These are phyloP conservation scores for Glycine tomentella DNA, from an alignment of 306 rosid genomes.

Conservation along the genomic window DNA sequence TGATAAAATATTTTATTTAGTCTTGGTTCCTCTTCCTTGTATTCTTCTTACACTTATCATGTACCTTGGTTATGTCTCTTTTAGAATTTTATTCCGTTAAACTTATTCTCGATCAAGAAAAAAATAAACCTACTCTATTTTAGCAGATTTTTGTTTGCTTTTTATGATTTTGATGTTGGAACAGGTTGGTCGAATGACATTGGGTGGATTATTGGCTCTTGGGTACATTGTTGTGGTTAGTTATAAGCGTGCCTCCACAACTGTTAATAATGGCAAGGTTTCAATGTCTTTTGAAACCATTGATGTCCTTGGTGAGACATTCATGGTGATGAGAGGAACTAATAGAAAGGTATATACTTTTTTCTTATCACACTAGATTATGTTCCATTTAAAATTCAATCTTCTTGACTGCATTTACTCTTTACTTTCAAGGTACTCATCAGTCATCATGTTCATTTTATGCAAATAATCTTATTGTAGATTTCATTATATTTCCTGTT, in stretches of 20 bases:
- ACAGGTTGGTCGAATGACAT: conserved; percentile 98
- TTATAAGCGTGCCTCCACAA: conserved; percentile 87
- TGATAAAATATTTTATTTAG: conserved; percentile 34
- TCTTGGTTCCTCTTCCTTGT: conserved; percentile 19
- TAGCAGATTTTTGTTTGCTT: neutral
- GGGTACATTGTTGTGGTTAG: conserved; percentile 93
- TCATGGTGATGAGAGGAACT: conserved; percentile 96
- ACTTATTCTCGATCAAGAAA: conserved; percentile 28
- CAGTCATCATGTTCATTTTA: conserved; percentile 11
- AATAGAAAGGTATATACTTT: conserved; percentile 78
- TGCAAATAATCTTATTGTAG: conserved; percentile 16
- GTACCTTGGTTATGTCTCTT: conserved; percentile 15
- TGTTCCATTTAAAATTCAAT: conserved; percentile 30
- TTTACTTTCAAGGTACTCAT: conserved; percentile 15
- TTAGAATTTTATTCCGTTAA: conserved; percentile 24
- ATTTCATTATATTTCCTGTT: conserved; percentile 4
- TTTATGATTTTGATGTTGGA: conserved; percentile 51
- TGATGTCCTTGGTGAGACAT: conserved; percentile 94
- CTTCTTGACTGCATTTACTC: conserved; percentile 39
- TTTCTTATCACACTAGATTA: conserved; percentile 35
- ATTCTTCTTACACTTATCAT: conserved; percentile 22
- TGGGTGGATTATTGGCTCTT: conserved; percentile 93
- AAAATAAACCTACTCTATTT: conserved; percentile 30
- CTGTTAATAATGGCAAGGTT: conserved; percentile 72
- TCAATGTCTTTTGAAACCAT: conserved; percentile 87